A percentile compares a stretch with the other conserved stretches of the same genome.
Conservation (phyloP, 805 yeast species). For the Saccharomycopsis sp. region DNA sequence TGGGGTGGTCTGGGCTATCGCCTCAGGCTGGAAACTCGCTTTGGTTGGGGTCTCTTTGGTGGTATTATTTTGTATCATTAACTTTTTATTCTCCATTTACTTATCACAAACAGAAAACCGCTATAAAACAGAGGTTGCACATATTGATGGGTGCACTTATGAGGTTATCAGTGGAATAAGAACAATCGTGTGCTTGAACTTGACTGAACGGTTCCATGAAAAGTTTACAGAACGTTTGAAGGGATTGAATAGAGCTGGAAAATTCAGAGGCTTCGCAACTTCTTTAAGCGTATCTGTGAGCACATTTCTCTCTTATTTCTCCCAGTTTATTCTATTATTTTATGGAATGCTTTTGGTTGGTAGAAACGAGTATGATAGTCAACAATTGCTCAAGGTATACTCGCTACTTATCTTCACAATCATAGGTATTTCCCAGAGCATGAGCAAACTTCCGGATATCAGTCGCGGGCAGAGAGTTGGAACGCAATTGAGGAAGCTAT, state of each 20-base stretch:
- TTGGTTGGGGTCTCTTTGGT: slow-evolving; percentile 73
- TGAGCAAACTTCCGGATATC: slow-evolving; percentile 69
- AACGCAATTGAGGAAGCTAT: slow-evolving; percentile 32
- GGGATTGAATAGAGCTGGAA: slow-evolving; percentile 35
- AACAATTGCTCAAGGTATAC: slow-evolving; percentile 61
- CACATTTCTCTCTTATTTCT: slow-evolving; percentile 45
- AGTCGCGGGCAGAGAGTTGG: slow-evolving; percentile 76
- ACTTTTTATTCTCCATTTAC: slow-evolving; percentile 45
- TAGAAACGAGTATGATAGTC: slow-evolving; percentile 43
- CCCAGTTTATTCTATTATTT: slow-evolving; percentile 69
- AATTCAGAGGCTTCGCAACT: slow-evolving; percentile 46
- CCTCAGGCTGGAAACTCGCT: slow-evolving; percentile 79
- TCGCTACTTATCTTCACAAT: slow-evolving; percentile 70
- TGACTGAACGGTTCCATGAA: slow-evolving; percentile 41
- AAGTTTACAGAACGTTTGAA: slow-evolving; percentile 31
- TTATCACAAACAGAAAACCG: slow-evolving; percentile 49
- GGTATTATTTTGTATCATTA: slow-evolving; percentile 50
- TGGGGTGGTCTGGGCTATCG: slow-evolving; percentile 74
- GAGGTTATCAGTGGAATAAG: slow-evolving; percentile 54
- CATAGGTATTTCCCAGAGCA: slow-evolving; percentile 50
- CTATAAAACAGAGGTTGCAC: slow-evolving; percentile 52
- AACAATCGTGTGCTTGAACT: slow-evolving; percentile 53
- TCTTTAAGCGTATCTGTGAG: slow-evolving; percentile 64
- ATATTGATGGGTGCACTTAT: slow-evolving; percentile 42
- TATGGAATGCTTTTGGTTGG: slow-evolving; percentile 76